A percentile compares a stretch with the other conserved stretches of the same genome.
These are phyloP conservation scores for Termitomyces sp. DNA, from an alignment of 768 basidiomycete genomes.

Conservation along the genomic window DNA sequence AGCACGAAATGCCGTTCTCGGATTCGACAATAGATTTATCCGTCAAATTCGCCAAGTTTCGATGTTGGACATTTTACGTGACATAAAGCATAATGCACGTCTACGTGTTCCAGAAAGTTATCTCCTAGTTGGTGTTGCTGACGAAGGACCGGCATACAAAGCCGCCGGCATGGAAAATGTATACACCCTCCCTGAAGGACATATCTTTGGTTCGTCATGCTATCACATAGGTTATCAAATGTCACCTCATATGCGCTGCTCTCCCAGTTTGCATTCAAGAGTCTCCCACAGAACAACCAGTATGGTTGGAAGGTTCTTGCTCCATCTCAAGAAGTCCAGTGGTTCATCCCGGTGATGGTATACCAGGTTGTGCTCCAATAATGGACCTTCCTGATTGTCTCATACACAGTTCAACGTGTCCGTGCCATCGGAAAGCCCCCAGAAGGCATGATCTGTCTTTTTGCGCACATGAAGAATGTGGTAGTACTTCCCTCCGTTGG, in stretches of 20 bases:
- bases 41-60: conserved; percentile 52
- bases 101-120: conserved; percentile 66
- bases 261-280: conserved; percentile 51
- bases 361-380: conserved; percentile 1
- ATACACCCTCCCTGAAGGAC: conserved; percentile 43
- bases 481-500: conserved; percentile 67
- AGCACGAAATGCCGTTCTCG: conserved; percentile 21
- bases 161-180: conserved; percentile 45
- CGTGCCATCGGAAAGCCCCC: conserved; percentile 69
- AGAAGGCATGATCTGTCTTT: conserved; percentile 45
- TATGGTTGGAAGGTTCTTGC: conserved; percentile 54
- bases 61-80: conserved; percentile 59
- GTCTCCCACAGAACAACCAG: conserved; percentile 41
- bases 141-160: conserved; percentile 69
- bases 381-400: conserved; percentile 1
- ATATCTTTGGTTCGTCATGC: conserved; percentile 57
- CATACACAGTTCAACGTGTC: conserved; percentile 54
- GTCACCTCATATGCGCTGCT: not conserved
- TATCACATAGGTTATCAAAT: not conserved
- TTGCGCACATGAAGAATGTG: conserved; percentile 58
- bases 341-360: conserved; percentile 72
- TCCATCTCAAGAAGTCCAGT: conserved; percentile 70
- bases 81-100: conserved; percentile 71
- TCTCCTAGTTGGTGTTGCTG: conserved; percentile 74
- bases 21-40: conserved; percentile 53